Evolutionary conservation across 139 green algal species (phyloP).

Genomic region (Edaphochlamys debaryana): DNA sequence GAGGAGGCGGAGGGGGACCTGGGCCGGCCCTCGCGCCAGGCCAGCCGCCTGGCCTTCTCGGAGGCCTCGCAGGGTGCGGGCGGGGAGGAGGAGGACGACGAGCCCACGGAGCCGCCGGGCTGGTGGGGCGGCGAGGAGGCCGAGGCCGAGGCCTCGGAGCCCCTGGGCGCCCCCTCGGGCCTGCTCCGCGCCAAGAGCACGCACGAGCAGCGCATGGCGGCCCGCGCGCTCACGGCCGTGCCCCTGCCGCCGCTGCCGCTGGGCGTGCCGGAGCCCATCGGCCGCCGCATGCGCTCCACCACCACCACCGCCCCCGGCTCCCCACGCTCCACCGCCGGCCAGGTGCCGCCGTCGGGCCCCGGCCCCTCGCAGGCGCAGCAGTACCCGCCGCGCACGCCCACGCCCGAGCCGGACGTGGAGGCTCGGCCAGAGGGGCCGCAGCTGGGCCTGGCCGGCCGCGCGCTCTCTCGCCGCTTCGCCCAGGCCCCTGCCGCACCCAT

Average conservation of each 20-base stretch:
- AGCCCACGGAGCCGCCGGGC: background rate
- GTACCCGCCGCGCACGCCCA: too few relatives aligned
- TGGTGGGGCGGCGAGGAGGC: too few relatives aligned
- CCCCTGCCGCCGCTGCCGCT: background rate
- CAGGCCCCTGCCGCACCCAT: background rate
- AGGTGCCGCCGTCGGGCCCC: background rate
- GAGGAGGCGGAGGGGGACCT: background rate
- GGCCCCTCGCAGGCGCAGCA: background rate
- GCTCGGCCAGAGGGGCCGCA: too few relatives aligned
- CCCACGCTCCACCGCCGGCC: background rate
- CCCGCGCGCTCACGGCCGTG: background rate
- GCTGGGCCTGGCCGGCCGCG: too few relatives aligned
- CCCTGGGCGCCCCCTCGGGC: background rate
- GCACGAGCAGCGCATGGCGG: background rate
- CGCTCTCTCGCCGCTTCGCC: too few relatives aligned
- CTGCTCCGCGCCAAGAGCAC: too few relatives aligned
- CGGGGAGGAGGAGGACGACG: constrained; percentile 1
- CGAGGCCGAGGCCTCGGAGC: constrained; percentile 7
- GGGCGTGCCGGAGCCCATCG: constrained; percentile 2
- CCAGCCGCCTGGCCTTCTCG: constrained; percentile 24
- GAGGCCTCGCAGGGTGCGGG: background rate
- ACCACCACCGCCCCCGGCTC: background rate
- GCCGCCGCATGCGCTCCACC: background rate
- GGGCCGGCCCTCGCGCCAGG: background rate
- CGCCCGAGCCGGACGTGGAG: too few relatives aligned